Base-by-base conservation (phyloP, 371 early-diverging fungal genomes). In the Mucor plumbeus region DNA sequence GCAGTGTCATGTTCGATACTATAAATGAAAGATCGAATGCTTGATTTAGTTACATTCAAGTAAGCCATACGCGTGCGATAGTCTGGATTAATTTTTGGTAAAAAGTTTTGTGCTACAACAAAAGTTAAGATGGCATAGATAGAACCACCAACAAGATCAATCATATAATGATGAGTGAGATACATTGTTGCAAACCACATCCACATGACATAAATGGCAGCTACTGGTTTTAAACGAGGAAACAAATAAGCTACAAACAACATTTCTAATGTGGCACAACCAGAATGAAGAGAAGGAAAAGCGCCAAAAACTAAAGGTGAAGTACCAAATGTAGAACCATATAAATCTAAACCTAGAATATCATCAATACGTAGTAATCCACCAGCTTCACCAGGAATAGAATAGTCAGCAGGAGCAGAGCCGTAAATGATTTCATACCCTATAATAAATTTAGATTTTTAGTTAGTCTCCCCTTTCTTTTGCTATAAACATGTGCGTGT, bases 171-270 rank as follows among this genome's bases (percentile, higher is more conserved):
- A 59, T 92, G 92, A 7, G 86, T 86, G 21, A 91, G 74, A 68
- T 92, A 92, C 86, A 92, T 88, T 65, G 91, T 91, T 0, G 90
- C 81, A 85, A 87, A 90, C 92, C 91, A 90, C 73, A 90, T 80
- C 91, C 90, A 90, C 64, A 84, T 72, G 21, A 88, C 82, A 70
- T 91, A 90, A 7, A 67, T 56, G 13, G 85, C 62, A 7, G 70
- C 77, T 5, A 87, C 65, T 4, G 87, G 87, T 57, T 80, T 78
- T 44, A 82, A 58, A 40, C 77, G 77, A 15, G 87, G 88, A 21
- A 75, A 77, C 39, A 88, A 64, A 35, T 80, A 83, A 39, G 73
- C 72, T 33, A 87, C 62, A 74, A 91, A 91, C 47, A 88, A 69
- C 73, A 87, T 86, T 44, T 87, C 79, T n/a, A 89, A 75, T 13